These are phyloP conservation scores for Guyanaporus albipodus DNA, from an alignment of 768 basidiomycete genomes.

Conservation along the genomic window DNA sequence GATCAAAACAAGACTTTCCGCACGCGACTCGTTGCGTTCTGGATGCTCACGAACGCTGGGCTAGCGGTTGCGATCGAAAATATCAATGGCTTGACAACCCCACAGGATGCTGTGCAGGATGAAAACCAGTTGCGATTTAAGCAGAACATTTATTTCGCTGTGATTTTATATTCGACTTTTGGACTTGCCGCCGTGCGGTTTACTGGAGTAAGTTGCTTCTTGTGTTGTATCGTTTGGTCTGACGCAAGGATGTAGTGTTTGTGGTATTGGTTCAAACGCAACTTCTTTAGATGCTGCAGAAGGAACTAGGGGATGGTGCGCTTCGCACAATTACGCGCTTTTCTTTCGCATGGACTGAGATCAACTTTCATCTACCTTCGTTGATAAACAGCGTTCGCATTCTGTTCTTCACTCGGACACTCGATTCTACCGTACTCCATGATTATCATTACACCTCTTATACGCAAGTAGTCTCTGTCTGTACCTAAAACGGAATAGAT, in stretches of 20 bases:
- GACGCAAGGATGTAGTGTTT: slow-evolving; percentile 52
- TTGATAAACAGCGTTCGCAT: slow-evolving; percentile 22
- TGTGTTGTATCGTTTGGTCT: background rate
- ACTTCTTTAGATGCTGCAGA: slow-evolving; percentile 79
- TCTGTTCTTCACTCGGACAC: slow-evolving; percentile 19
- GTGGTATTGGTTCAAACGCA: slow-evolving; percentile 79
- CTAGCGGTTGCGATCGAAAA: slow-evolving; percentile 75
- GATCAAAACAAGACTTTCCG: slow-evolving; percentile 92
- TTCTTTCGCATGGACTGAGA: slow-evolving; percentile 23
- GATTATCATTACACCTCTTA: slow-evolving; percentile 11
- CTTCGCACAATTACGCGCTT: slow-evolving; percentile 12
- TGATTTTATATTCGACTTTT: slow-evolving; percentile 82
- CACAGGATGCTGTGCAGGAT: slow-evolving; percentile 37
- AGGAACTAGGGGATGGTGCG: slow-evolving; percentile 45
- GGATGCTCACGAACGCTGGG: slow-evolving; percentile 73
- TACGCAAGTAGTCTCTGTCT: slow-evolving; percentile 22
- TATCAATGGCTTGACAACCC: slow-evolving; percentile 56
- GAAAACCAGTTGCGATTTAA: slow-evolving; percentile 38
- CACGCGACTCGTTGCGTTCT: slow-evolving; percentile 76
- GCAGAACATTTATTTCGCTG: slow-evolving; percentile 64
- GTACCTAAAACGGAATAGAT: slow-evolving; percentile 22
- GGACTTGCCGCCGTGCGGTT: slow-evolving; percentile 69
- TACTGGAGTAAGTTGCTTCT: slow-evolving; percentile 53
- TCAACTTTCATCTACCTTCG: slow-evolving; percentile 32
- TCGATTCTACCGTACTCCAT: slow-evolving; percentile 25